Evolutionary conservation across 2,329 filamentous ascomycete genomes (phyloP), one percentile per base, ranked within the genome.

Genomic region (Fusarium sp.): DNA sequence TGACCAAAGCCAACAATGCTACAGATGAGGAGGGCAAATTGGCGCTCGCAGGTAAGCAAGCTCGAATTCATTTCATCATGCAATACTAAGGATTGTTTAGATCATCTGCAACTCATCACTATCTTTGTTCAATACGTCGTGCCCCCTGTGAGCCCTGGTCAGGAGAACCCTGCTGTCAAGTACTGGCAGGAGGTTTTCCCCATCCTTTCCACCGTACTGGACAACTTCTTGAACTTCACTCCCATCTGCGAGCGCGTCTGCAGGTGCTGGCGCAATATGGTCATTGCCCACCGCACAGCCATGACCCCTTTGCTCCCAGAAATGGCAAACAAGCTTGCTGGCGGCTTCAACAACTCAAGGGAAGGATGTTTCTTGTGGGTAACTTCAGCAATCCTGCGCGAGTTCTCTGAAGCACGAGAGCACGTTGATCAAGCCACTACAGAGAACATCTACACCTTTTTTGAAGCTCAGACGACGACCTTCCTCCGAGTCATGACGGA

Each of bases 281-380:
- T 99, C 42, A 94, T 98, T 65, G 97, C 95, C 0, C 98, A 98
- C 82, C 90, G 96, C 73, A 96, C 92, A 4, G 93, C 93, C 55
- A 97, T 97, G 86, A 90, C 92, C 18, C 94, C 95, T 29, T 84
- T 99, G 49, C 87, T 99, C 47, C 93, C 93, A 2, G 88, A 90
- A 25, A 90, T 99, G 82, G 97, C 96, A 22, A 93, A 95, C 76
- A 97, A 95, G 81, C 88, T 99, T 63, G 94, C 94, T 2, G 88
- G 87, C 71, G 95, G 95, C 8, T 99, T 99, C 80, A 88, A 92
- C 61, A 88, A 89, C 22, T 98, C 95, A 15, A 90, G 91, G 68
- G 95, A 99, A 82, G 96, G 96, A 17, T 98, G 95, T 80, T 99
- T 99, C 87, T 86, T 99, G n/a, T 99, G 96, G 96, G 95, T 96